Evolutionary conservation across 768 basidiomycete species (phyloP).

Genomic region (Inosperma sp.): DNA sequence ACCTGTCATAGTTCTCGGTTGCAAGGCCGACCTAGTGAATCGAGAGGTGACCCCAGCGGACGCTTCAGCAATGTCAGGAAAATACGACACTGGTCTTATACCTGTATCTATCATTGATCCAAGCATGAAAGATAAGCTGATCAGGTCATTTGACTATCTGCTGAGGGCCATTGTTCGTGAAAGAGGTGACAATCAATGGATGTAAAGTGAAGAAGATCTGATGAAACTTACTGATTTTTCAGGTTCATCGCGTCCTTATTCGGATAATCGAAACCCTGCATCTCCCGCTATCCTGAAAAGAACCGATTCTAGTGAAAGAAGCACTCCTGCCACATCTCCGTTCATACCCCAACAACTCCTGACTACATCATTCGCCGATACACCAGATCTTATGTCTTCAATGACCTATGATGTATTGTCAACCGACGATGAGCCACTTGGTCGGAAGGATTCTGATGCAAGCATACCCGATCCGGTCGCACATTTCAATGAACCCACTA

Average conservation of each 20-base stretch:
- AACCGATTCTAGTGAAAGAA: conserved; percentile 50
- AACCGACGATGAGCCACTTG: no score
- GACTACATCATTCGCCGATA: conserved; percentile 24
- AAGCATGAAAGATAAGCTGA: conserved; percentile 65
- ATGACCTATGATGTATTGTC: no score
- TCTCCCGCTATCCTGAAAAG: conserved; percentile 57
- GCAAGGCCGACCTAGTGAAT: conserved; percentile 72
- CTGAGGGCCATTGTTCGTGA: conserved; percentile 58
- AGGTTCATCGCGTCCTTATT: conserved; percentile 21
- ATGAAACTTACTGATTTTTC: conserved; percentile 25
- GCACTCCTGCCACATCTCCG: conserved; percentile 34
- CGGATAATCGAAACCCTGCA: conserved; percentile 65
- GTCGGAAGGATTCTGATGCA: no score
- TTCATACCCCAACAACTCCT: conserved; percentile 47
- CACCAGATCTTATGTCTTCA: no score
- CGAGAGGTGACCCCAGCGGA: conserved; percentile 50
- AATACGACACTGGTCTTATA: conserved; percentile 73
- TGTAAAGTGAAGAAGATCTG: conserved; percentile 2
- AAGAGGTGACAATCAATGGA: conserved; percentile 33
- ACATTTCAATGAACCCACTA: no score
- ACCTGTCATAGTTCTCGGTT: conserved; percentile 73
- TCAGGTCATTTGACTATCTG: conserved; percentile 69
- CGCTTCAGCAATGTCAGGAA: conserved; percentile 46
- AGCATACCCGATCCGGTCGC: no score
- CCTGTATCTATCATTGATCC: conserved; percentile 60